A percentile compares a stretch with the other conserved stretches of the same genome.
Conservation (phyloP, 1,139 yeast species). For the Geotrichum phurueaensis region DNA sequence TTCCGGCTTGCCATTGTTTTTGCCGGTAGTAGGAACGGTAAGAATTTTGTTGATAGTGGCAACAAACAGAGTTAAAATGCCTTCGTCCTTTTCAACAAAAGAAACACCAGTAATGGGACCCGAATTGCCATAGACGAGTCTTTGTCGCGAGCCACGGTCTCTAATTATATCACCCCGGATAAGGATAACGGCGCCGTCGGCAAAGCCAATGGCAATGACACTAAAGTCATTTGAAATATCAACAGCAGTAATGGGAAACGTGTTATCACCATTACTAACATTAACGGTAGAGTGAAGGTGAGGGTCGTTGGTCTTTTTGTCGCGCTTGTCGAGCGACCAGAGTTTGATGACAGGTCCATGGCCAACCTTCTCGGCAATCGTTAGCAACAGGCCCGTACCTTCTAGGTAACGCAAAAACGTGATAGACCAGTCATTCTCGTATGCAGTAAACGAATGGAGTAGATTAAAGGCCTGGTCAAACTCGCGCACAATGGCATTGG, state of each 20-base stretch:
- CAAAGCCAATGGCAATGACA: slow-evolving; percentile 74
- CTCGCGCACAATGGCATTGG: slow-evolving; percentile 51
- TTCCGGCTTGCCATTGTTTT: slow-evolving; percentile 65
- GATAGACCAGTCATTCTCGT: slow-evolving; percentile 53
- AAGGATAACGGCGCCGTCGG: slow-evolving; percentile 78
- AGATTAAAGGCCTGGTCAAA: slow-evolving; percentile 48
- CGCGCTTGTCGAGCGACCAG: slow-evolving; percentile 59
- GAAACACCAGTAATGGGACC: slow-evolving; percentile 72
- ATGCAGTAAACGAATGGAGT: slow-evolving; percentile 52
- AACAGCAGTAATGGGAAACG: slow-evolving; percentile 68
- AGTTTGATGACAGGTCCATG: slow-evolving; percentile 59
- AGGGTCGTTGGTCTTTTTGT: slow-evolving; percentile 32
- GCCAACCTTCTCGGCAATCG: slow-evolving; percentile 68
- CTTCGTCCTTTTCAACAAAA: slow-evolving; percentile 42
- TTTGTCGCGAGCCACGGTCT: slow-evolving; percentile 86
- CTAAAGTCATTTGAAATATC: slow-evolving; percentile 52
- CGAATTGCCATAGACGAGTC: slow-evolving; percentile 62
- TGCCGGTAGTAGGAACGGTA: slow-evolving; percentile 72
- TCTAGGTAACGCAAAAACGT: slow-evolving; percentile 49
- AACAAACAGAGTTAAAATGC: slow-evolving; percentile 44
- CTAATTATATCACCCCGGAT: slow-evolving; percentile 82
- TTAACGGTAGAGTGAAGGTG: slow-evolving; percentile 41
- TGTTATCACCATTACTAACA: slow-evolving; percentile 52
- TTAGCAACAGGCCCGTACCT: slow-evolving; percentile 49
- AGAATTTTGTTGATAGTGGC: slow-evolving; percentile 66